Base-by-base conservation (phyloP, 1,284 basidiomycete genomes). In the Cryptococcus neoformans region DNA sequence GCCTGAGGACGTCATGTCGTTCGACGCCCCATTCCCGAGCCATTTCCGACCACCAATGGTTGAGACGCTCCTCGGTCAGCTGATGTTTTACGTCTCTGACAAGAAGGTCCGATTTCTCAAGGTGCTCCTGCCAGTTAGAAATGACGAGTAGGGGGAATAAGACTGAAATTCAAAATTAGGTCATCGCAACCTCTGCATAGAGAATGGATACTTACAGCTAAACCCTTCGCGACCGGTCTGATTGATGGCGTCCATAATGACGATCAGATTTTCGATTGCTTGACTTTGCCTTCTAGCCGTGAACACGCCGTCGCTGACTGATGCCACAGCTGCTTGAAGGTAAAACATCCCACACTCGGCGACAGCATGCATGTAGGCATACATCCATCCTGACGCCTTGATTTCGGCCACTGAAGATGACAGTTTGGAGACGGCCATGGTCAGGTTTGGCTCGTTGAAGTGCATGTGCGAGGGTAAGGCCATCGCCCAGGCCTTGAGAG, bases 331-430 rank as follows among this genome's bases (percentile, higher is more conserved):
- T 8, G 74, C 75, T 59, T 80, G 76, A 46, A 80, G 69, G 57
- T 80, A 76, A 58, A 80, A 79, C 71, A 79, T 79, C 42, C 77
- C 76, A 51, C 78, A 78, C 58, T 80, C 79, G 16, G 79, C 79
- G 5, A 79, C 58, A 5, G 73, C 67, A 64, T 80, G 79, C 77
- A 80, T 80, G 67, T 78, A 74, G 1, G 76, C 75, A 62, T 77
- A 80, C 54, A 76, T 67, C 70, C 76, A 78, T 5, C 78, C 79
- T 6, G 67, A 67, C 37, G 70, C 62, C 9, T 69, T 65, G 14
- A 66, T 63, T 17, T 67, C 66, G 10, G 72, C 64, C n/a, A 76
- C 64, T 9, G 74, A 65, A 6, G 70, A 72, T 9, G 57, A 48
- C 21, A 79, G 62, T 55, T 72, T 69, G 51, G 60, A 59, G 41